Evolutionary conservation across 257 asterid species (phyloP), one percentile per base, ranked within the genome.

Genomic region (Petunia axillaris): DNA sequence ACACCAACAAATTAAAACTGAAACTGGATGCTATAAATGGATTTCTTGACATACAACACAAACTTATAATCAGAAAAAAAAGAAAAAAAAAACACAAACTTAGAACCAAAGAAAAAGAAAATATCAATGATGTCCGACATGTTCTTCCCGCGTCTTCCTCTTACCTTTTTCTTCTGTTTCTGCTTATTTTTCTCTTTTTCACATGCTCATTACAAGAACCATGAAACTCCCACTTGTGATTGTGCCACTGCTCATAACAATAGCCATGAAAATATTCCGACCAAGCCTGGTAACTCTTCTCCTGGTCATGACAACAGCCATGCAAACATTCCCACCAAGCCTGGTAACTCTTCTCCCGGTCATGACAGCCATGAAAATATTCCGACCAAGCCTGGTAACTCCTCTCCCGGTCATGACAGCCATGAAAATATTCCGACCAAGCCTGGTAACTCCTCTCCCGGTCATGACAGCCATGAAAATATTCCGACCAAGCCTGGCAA

Each of bases 171-270:
- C 81, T 79, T 84, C 80, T 25, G 58, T 70, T 70, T 70, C 43
- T 71, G 77, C 60, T 76, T 87, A 25, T 40, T 80, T 75, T 77
- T 82, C 84, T 60, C 85, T 55, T 39, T 40, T 76, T 68, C 88
- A 46, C 78, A 71, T 71, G 77, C 77, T 48, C 77, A 48, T 48
- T 10, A 46, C 39, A 48, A 48, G 59, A 25, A 25, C 25, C 25
- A 25, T 25, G 25, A 25, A 25, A 25, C 25, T 25, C 55, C 55
- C 55, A 11, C 14, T 52, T 52, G 55, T 52, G 55, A 52, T 52
- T 52, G 55, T 52, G 8, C 55, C 55, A 8, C 55, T 52, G 55
- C 55, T 52, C 10, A 39, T 13, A 40, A 65, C 35, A 65, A 13
- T 5, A 65, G 48, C 48, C 8, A 65, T 0, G 50, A 64, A 64